Base-by-base conservation (phyloP, 2,329 filamentous ascomycete species). In the Tolypocladium nubicola region DNA sequence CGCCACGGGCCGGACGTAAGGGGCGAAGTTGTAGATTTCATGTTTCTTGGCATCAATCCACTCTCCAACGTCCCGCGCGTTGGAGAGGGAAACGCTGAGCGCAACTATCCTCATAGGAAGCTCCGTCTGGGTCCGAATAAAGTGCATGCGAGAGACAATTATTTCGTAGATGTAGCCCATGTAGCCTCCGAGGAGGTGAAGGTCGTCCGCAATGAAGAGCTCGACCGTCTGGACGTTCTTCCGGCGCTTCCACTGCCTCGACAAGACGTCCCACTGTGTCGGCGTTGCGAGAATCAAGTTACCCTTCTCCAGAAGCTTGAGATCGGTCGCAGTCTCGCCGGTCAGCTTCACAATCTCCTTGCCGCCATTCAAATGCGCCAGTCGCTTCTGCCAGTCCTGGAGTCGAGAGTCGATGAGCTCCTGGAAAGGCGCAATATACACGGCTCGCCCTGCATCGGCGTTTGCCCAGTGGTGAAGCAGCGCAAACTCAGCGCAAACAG, bases 1-100 rank as follows among this genome's bases (percentile, higher is more conserved):
- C 26, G 93, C 92, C 21, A 97, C 85, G 1, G 91, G 88, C 57
- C 95, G 87, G 60, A 93, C 86, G 67, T 93, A 88, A 2, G 94
- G 94, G 65, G 90, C 96, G 76, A 99, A 99, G 75, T 99, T 99
- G 80, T 93, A 99, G 62, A 96, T 96, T 53, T 94, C 96, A 70
- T 99, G 94, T 77, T 97, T 97, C 71, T 86, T 96, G 9, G 93
- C 94, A 63, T 95, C 94, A 63, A 99, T 91, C 94, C 94, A 99
- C 73, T 97, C 94, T 55, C 93, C 93, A 65, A 99, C 83, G 66
- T 99, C 94, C 59, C 91, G 84, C 54, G 93, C 92, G 69, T 97
- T 97, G 6, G 94, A 87, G 26, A 99, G 79, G 30, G 94, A 95
- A 35, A 97, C 94, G 68, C 90, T 92, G 59, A 99, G 75, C 2